Evolutionary conservation across 805 yeast genomes (phyloP).

Genomic region (Metschnikowia lochheadii): DNA sequence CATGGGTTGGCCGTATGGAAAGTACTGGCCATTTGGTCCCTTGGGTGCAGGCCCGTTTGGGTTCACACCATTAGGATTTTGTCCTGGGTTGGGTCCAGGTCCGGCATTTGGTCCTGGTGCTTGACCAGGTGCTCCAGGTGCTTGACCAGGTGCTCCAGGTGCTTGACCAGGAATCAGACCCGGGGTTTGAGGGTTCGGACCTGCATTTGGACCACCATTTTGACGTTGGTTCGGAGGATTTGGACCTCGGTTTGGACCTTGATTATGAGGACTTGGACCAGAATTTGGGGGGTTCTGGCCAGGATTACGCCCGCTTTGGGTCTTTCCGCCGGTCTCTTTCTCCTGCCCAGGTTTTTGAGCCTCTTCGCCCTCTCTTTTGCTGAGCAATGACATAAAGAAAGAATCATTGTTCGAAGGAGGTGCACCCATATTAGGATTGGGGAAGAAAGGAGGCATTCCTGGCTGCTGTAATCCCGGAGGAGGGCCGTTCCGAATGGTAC

Average conservation of each 20-base stretch:
- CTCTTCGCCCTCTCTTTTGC: conserved; percentile 25
- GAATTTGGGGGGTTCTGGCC: not conserved
- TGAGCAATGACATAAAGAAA: conserved; percentile 46
- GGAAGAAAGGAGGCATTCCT: conserved; percentile 22
- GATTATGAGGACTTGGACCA: not conserved
- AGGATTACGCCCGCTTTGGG: not conserved
- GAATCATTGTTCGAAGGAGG: conserved; percentile 29
- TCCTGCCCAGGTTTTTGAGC: not conserved
- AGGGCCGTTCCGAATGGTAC: not conserved
- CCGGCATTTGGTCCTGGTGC: not conserved
- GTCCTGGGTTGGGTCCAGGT: not conserved
- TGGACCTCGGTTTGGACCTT: not conserved
- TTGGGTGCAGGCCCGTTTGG: not conserved
- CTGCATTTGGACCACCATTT: not conserved
- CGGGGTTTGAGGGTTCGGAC: not conserved
- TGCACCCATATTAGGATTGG: conserved; percentile 3
- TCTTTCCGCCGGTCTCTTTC: not conserved
- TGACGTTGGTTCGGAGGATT: not conserved
- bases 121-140: not conserved
- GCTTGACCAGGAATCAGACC: not conserved
- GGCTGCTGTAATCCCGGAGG: conserved; percentile 1
- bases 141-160: not conserved
- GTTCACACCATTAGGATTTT: not conserved
- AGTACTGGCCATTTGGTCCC: conserved; percentile 2
- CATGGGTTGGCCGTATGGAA: conserved; percentile 6